A percentile compares a stretch with the other conserved stretches of the same genome.
Evolutionary conservation across 345 rosid genomes (phyloP).

Genomic region (Lagerstroemia speciosa): DNA sequence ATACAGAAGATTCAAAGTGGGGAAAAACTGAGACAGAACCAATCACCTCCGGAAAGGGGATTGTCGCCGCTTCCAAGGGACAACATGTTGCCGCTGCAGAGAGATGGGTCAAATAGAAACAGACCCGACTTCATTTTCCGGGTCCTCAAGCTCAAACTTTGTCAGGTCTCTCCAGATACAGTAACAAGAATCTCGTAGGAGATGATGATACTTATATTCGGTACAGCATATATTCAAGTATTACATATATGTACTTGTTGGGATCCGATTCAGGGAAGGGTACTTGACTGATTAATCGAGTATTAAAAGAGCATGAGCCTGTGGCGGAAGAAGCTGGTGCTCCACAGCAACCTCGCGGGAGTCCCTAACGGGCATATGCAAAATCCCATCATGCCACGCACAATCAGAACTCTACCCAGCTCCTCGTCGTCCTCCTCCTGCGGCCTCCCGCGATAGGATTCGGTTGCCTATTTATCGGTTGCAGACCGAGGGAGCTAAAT

Average conservation of each 20-base stretch:
- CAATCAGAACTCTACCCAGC: constrained; percentile 4
- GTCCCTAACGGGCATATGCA: constrained; percentile 68
- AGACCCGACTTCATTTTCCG: constrained; percentile 53
- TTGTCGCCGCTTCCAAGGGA: constrained; percentile 45
- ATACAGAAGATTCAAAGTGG: neutral
- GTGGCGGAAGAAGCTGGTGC: constrained; percentile 86
- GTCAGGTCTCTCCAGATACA: neutral
- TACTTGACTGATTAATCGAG: neutral
- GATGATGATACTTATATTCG: neutral
- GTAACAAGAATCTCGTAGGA: neutral
- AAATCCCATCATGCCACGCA: constrained; percentile 63
- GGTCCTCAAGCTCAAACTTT: neutral
- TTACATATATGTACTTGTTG: constrained; percentile 1
- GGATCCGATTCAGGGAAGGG: neutral
- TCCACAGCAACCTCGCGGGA: constrained; percentile 85
- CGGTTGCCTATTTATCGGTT: neutral
- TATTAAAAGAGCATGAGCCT: constrained; percentile 64
- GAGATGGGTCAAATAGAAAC: constrained; percentile 51
- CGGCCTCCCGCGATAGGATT: neutral
- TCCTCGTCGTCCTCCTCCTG: neutral
- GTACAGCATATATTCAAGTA: neutral
- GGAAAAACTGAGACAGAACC: neutral
- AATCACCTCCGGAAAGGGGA: constrained; percentile 39
- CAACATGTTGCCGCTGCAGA: constrained; percentile 52
- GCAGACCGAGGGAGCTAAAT: constrained; percentile 1